Evolutionary conservation across 441 rosid species (phyloP), one percentile per base, ranked within the genome.

Genomic region (Caryocar brasiliense): DNA sequence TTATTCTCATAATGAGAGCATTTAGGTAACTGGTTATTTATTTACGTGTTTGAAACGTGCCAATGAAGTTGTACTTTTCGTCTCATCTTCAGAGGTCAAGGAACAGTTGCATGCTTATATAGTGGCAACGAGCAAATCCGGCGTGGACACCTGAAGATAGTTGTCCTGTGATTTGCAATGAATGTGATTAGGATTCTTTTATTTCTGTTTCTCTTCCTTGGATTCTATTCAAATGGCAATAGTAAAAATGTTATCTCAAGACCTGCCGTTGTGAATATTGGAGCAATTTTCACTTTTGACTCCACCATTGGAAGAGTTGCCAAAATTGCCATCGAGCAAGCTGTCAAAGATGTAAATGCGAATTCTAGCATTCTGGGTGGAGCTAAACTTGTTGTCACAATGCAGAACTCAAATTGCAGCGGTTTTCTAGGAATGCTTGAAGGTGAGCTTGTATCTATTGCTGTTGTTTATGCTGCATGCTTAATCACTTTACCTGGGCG

Each of bases 341-440:
- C 98, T 62, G 76, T 83, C 46, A 83, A 83, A 56, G 95, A 90
- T 69, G 86, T 90, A 20, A 90, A 90, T 45, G 66, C 82, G 35
- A 71, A 78, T 55, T 76, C 79, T 0, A 61, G 70, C 72, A 62
- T 90, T 64, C 87, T 86, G 14, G 60, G 7, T 6, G 86, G 85
- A 46, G 73, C 83, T 12, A 59, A 68, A 43, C 76, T 90, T 51
- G 49, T 27, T 6, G 23, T 84, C 32, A 49, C 51, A 19, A 66
- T 75, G 82, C 74, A 61, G 19, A 55, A 73, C 65, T 49, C 98
- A 40, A 82, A 90, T 51, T 81, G 92, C 77, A 86, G 79, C 15
- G 98, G 95, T 30, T 90, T 90, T 66, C 33, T 68, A 47, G 98
- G 95, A 59, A 77, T 90, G 92, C 65, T 77, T 37, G 78, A 84